Conservation (phyloP, 208 protist species). For the Zelonia costaricensis region DNA sequence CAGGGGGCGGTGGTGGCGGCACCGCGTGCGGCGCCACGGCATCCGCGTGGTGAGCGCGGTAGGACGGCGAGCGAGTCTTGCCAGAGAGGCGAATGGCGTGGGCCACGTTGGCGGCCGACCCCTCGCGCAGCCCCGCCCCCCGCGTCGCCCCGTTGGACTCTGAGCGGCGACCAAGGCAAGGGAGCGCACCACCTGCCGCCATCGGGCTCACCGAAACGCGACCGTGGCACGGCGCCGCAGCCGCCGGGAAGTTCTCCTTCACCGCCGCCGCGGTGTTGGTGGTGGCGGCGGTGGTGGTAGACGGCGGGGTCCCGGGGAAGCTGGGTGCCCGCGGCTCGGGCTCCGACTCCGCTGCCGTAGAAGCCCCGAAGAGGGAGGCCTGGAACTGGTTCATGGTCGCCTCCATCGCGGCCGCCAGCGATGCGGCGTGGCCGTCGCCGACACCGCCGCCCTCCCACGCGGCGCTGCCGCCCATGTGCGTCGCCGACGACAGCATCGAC, state of each 20-base stretch:
- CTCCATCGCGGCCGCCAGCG: slow-evolving; percentile 20
- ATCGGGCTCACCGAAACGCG: background rate
- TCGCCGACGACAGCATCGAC: slow-evolving; percentile 2
- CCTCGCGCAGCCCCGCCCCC: slow-evolving; percentile 8
- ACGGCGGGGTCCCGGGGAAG: background rate
- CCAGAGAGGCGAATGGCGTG: background rate
- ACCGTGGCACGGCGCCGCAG: no score
- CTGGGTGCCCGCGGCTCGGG: slow-evolving; percentile 9
- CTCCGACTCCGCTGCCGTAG: background rate
- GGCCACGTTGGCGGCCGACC: slow-evolving; percentile 10
- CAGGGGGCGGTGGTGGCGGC: no score
- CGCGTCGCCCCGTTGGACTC: background rate
- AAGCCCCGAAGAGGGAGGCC: slow-evolving; percentile 1
- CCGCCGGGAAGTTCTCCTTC: slow-evolving; percentile 16
- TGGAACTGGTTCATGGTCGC: slow-evolving; percentile 27
- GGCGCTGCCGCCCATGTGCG: no score
- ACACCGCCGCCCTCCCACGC: slow-evolving; percentile 3
- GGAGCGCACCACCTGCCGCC: background rate
- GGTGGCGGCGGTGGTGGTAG: background rate
- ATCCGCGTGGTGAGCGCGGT: background rate
- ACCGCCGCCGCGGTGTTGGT: background rate
- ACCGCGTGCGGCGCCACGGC: no score
- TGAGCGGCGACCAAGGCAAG: background rate
- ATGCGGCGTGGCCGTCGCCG: background rate
- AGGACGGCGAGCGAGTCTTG: slow-evolving; percentile 17